These are phyloP conservation scores for Mortierella sp. DNA, from an alignment of 371 early-diverging fungal species.

Conservation along the genomic window DNA sequence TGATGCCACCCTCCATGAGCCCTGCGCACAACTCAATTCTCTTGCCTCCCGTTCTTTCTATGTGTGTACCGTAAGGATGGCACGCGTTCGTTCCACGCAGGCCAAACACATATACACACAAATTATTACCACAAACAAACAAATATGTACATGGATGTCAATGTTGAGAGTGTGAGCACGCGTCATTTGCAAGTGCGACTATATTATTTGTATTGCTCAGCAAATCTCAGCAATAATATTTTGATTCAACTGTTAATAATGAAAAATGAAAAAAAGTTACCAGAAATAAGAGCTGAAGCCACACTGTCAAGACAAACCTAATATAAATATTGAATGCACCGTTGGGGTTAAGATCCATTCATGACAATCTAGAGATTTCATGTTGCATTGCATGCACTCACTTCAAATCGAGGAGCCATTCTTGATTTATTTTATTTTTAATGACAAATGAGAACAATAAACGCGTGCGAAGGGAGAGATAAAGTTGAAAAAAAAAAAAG, in stretches of 20 bases:
- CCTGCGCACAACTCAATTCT: conserved; percentile 72
- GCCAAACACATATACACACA: too few relatives aligned
- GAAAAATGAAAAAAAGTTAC: conserved; percentile 6
- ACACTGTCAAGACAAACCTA: conserved; percentile 68
- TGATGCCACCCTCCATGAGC: conserved; percentile 64
- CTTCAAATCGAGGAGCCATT: conserved; percentile 10
- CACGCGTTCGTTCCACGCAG: neutral
- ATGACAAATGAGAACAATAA: neutral
- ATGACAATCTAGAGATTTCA: neutral
- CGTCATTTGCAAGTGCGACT: neutral
- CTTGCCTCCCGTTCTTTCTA: conserved; percentile 63
- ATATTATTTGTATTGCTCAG: neutral
- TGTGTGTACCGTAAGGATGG: neutral
- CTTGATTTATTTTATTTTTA: neutral
- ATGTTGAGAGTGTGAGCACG: neutral
- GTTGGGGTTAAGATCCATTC: neutral
- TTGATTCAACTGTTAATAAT: neutral
- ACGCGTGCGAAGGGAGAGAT: neutral
- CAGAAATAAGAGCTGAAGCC: conserved; percentile 59
- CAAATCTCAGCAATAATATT: too few relatives aligned
- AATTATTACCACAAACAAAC: too few relatives aligned
- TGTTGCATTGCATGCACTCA: conserved; percentile 1
- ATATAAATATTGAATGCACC: neutral
- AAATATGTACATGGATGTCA: neutral
- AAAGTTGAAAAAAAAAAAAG: too few relatives aligned